phyloP scores from a whole-genome alignment of 2,329 filamentous ascomycete species.

The Myriangium duriaei region DNA sequence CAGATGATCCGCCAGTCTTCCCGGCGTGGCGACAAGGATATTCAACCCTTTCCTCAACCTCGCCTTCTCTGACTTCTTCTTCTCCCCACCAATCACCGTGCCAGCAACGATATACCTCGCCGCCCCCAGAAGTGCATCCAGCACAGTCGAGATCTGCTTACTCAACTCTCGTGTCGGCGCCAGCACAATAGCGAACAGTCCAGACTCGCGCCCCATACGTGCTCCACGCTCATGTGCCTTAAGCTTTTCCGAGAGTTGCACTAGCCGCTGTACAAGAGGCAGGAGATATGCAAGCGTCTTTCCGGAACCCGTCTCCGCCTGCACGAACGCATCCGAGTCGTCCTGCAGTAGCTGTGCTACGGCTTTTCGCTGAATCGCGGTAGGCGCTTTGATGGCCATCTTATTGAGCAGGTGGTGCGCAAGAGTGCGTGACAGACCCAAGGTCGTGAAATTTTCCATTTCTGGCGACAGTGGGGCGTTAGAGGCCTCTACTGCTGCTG shows the following conservation, averaged over 20 bases:
- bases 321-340: constrained; percentile 85
- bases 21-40: constrained; percentile 88
- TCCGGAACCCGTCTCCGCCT: constrained; percentile 93
- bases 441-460: constrained; percentile 70
- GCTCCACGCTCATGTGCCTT: constrained; percentile 19
- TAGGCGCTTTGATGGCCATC: constrained; percentile 79
- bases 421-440: constrained; percentile 70
- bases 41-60: constrained; percentile 86
- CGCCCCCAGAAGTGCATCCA: constrained; percentile 76
- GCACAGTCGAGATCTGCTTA: constrained; percentile 79
- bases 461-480: constrained; percentile 83
- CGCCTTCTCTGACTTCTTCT: constrained; percentile 79
- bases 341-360: constrained; percentile 68
- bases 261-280: constrained; percentile 78
- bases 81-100: constrained; percentile 62
- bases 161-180: constrained; percentile 88
- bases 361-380: constrained; percentile 84
- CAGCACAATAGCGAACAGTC: constrained; percentile 85
- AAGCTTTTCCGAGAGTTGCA: constrained; percentile 52
- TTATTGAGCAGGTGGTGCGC: constrained; percentile 75
- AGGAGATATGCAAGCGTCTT: constrained; percentile 95
- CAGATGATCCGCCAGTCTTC: constrained; percentile 79
- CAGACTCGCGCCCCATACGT: constrained; percentile 66
- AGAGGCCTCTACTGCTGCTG: constrained; percentile 55
- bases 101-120: constrained; percentile 91